Conservation (phyloP, 306 rosid species). For the Cucurbita moschata region DNA sequence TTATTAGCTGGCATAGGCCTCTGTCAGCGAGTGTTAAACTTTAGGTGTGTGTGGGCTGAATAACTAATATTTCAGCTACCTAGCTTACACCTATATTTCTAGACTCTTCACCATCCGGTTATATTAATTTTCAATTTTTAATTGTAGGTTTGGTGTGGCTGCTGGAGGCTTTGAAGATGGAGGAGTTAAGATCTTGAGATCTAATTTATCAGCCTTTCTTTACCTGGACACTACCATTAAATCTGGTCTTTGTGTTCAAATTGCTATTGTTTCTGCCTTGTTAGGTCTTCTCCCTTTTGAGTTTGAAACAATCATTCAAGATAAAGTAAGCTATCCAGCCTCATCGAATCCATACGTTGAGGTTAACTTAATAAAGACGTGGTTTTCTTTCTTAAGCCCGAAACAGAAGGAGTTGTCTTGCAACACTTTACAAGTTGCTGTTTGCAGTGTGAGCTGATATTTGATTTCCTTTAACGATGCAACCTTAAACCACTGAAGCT, state of each 20-base stretch:
- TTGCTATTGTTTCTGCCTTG: slow-evolving; percentile 41
- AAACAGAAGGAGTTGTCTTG: slow-evolving; percentile 40
- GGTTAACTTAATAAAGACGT: slow-evolving; percentile 31
- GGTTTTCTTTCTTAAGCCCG: slow-evolving; percentile 46
- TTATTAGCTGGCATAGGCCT: not conserved
- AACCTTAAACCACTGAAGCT: not conserved
- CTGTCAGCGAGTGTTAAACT: not conserved
- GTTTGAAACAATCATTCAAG: slow-evolving; percentile 38
- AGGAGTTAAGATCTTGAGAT: slow-evolving; percentile 42
- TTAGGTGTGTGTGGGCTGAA: not conserved
- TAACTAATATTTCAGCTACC: not conserved
- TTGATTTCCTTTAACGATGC: not conserved
- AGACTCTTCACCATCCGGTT: not conserved
- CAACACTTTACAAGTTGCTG: slow-evolving; percentile 20
- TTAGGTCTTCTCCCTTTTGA: slow-evolving; percentile 42
- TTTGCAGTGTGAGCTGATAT: not conserved
- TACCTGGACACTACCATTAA: slow-evolving; percentile 15
- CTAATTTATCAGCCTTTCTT: slow-evolving; percentile 30
- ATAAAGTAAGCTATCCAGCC: slow-evolving; percentile 11
- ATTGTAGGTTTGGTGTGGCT: slow-evolving; percentile 59
- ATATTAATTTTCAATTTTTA: not conserved
- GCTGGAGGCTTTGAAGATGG: slow-evolving; percentile 52
- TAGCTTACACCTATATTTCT: not conserved
- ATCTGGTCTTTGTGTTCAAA: slow-evolving; percentile 30
- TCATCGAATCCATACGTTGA: slow-evolving; percentile 16